Evolutionary conservation across 805 yeast species (phyloP).

Genomic region (Saccharomyces mikatae): DNA sequence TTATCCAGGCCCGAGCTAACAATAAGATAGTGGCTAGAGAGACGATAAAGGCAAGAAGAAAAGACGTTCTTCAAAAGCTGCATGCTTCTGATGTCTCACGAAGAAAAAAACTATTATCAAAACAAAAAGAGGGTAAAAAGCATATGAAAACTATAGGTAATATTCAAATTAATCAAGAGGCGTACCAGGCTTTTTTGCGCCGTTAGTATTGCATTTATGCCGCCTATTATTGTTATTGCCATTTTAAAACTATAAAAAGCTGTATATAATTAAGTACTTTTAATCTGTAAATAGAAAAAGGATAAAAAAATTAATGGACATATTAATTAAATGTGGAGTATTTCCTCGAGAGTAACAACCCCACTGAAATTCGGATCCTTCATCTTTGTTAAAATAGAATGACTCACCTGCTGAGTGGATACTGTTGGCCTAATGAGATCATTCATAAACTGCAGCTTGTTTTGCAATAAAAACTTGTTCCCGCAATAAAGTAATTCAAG

Average conservation of each 20-base stretch:
- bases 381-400: constrained; percentile 46
- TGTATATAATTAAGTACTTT: neutral
- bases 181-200: constrained; percentile 75
- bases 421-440: constrained; percentile 52
- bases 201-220: constrained; percentile 9
- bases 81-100: constrained; percentile 92
- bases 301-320: neutral
- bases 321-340: constrained; percentile 15
- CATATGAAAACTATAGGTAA: constrained; percentile 71
- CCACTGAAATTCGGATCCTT: constrained; percentile 46
- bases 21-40: constrained; percentile 80
- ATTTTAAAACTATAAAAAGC: neutral
- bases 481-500: constrained; percentile 38
- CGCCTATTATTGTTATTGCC: neutral
- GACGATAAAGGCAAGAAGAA: constrained; percentile 85
- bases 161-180: constrained; percentile 72
- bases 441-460: constrained; percentile 36
- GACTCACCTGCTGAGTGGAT: constrained; percentile 63
- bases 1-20: constrained; percentile 82
- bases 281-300: neutral
- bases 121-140: constrained; percentile 92
- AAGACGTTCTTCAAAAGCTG: constrained; percentile 87
- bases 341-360: constrained; percentile 49
- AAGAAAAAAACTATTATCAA: constrained; percentile 75
- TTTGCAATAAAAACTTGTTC: constrained; percentile 36